phyloP scores from a whole-genome alignment of 2,329 filamentous ascomycete species.

The Arachnomyces sp. region DNA sequence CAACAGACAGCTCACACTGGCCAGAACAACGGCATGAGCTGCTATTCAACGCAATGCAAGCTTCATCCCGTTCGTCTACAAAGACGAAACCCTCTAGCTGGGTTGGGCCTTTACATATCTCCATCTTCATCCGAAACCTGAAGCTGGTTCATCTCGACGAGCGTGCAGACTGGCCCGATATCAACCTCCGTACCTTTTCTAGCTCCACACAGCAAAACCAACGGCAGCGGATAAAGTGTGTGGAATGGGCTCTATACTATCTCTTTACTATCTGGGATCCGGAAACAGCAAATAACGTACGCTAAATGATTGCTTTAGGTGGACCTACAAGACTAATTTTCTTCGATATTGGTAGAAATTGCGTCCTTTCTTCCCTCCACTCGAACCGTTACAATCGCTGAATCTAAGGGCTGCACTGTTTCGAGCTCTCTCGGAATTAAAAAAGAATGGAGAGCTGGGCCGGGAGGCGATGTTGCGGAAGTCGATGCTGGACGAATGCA shows the following conservation, averaged over 20 bases:
- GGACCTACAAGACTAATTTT: slow-evolving; percentile 4
- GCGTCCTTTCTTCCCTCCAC: slow-evolving; percentile 80
- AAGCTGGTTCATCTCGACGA: slow-evolving; percentile 73
- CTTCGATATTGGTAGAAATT: slow-evolving; percentile 58
- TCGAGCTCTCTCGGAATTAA: slow-evolving; percentile 71
- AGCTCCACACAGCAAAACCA: slow-evolving; percentile 60
- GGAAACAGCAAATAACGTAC: slow-evolving; percentile 64
- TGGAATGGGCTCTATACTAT: slow-evolving; percentile 88
- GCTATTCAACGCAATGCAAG: slow-evolving; percentile 23
- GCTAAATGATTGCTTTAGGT: slow-evolving; percentile 10
- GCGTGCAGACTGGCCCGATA: slow-evolving; percentile 69
- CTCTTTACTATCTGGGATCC: slow-evolving; percentile 80
- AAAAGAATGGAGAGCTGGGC: slow-evolving; percentile 77
- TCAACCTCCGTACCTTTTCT: slow-evolving; percentile 63
- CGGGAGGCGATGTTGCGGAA: slow-evolving; percentile 76
- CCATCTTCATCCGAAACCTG: slow-evolving; percentile 74
- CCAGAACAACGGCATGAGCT: not conserved
- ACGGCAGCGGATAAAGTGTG: slow-evolving; percentile 71
- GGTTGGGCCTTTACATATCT: slow-evolving; percentile 45
- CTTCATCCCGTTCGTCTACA: slow-evolving; percentile 17
- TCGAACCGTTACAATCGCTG: slow-evolving; percentile 82
- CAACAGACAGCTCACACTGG: slow-evolving; percentile 4
- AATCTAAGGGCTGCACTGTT: slow-evolving; percentile 81
- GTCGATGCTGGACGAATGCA: slow-evolving; percentile 95
- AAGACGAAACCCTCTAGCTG: slow-evolving; percentile 28